Conservation (phyloP, 345 rosid genomes). For the Balakata baccata region DNA sequence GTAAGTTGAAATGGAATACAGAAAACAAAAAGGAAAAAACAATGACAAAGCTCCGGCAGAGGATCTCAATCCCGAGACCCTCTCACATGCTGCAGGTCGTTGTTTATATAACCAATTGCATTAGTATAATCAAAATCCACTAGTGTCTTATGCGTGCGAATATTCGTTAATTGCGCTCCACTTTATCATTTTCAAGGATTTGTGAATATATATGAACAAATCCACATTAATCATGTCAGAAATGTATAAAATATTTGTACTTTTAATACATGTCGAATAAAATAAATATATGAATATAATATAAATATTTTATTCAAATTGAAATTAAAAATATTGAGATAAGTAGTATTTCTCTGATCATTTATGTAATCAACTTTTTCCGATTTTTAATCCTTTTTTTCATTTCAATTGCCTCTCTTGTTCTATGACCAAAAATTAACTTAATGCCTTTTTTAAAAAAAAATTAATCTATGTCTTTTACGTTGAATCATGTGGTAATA, state of each 20-base stretch:
- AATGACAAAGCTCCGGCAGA: constrained; percentile 27
- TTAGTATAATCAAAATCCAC: constrained; percentile 19
- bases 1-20: too few relatives aligned
- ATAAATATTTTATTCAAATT: too few relatives aligned
- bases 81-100: constrained; percentile 51
- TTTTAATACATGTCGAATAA: too few relatives aligned
- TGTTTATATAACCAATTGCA: constrained; percentile 2
- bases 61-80: constrained; percentile 52
- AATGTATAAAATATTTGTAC: too few relatives aligned
- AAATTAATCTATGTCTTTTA: background rate
- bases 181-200: constrained; percentile 18
- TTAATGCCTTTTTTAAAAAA: background rate
- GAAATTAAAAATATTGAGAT: too few relatives aligned
- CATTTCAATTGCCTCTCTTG: constrained; percentile 24
- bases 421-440: background rate
- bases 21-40: background rate
- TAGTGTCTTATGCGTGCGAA: constrained; percentile 63
- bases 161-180: constrained; percentile 47
- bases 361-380: constrained; percentile 41
- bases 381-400: constrained; percentile 18
- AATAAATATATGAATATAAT: too few relatives aligned
- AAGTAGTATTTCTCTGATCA: too few relatives aligned
- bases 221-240: constrained; percentile 43
- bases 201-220: constrained; percentile 25
- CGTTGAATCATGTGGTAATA: constrained; percentile 24